phyloP scores from a whole-genome alignment of 768 basidiomycete species.

The Hypholoma fasciculare region DNA sequence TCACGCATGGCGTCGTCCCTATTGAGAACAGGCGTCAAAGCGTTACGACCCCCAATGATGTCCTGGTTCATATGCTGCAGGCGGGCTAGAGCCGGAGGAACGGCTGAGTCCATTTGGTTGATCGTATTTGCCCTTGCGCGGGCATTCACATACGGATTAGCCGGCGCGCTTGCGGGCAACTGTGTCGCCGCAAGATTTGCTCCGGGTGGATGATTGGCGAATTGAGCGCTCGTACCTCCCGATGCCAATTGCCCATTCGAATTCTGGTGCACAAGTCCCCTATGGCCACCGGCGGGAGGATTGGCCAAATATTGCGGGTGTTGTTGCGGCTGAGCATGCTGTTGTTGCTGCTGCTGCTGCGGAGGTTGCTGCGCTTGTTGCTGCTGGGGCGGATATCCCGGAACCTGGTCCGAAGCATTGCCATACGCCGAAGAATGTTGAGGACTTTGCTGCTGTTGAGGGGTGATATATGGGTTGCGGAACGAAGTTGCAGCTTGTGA shows the following conservation, averaged over 20 bases:
- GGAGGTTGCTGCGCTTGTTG: slow-evolving; percentile 25
- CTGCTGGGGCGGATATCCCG: slow-evolving; percentile 29
- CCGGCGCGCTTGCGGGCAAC: slow-evolving; percentile 53
- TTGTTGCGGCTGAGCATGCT: slow-evolving; percentile 13
- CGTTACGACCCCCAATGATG: slow-evolving; percentile 74
- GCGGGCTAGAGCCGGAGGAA: slow-evolving; percentile 93
- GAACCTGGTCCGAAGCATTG: slow-evolving; percentile 25
- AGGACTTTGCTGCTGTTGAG: slow-evolving; percentile 23
- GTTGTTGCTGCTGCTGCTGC: slow-evolving; percentile 25
- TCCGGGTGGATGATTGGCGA: slow-evolving; percentile 32
- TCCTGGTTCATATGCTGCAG: slow-evolving; percentile 89
- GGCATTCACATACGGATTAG: slow-evolving; percentile 67
- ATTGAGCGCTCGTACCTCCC: slow-evolving; percentile 30
- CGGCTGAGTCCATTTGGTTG: slow-evolving; percentile 77
- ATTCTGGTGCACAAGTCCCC: slow-evolving; percentile 47
- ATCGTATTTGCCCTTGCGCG: slow-evolving; percentile 90
- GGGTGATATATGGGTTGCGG: slow-evolving; percentile 81
- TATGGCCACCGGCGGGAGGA: slow-evolving; percentile 36
- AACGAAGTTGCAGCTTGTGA: slow-evolving; percentile 71
- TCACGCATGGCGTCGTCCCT: slow-evolving; percentile 94
- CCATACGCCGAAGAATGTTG: slow-evolving; percentile 29
- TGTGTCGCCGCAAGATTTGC: slow-evolving; percentile 31
- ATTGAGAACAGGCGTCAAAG: slow-evolving; percentile 91
- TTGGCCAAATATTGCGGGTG: slow-evolving; percentile 34
- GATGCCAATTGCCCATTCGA: slow-evolving; percentile 48